Percentiles rank a stretch among this genome's conserved stretches.
phyloP scores from a whole-genome alignment of 306 rosid species.

The Cicer yamashitae region DNA sequence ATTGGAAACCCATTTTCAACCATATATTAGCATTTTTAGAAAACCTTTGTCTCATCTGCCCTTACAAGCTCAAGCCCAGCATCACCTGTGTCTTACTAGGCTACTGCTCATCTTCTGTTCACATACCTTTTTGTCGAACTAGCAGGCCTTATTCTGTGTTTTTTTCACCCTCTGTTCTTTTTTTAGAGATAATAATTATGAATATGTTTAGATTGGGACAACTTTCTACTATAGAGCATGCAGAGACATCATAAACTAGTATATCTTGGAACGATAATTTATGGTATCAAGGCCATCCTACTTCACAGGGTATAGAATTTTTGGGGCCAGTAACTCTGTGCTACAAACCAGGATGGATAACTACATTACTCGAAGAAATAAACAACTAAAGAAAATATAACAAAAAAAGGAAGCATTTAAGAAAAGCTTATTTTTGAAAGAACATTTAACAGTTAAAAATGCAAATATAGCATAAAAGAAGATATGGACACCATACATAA shows the following conservation, averaged over 20 bases:
- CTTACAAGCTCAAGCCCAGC: neutral
- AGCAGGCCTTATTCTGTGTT: neutral
- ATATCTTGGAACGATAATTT: neutral
- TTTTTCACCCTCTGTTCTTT: neutral
- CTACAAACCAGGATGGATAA: slow-evolving; percentile 9
- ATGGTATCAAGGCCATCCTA: slow-evolving; percentile 1
- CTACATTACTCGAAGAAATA: neutral
- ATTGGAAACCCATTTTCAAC: neutral
- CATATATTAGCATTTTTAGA: neutral
- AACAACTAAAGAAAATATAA: neutral
- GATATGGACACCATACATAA: slow-evolving; percentile 15
- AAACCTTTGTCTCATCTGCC: neutral
- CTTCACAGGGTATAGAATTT: neutral
- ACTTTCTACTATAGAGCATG: neutral
- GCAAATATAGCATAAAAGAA: neutral
- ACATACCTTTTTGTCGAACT: slow-evolving; percentile 13
- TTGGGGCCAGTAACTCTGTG: neutral
- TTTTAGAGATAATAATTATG: neutral
- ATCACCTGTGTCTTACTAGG: neutral
- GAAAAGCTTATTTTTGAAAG: slow-evolving; percentile 34
- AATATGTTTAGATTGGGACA: neutral
- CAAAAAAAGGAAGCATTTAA: slow-evolving; percentile 18
- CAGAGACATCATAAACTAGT: slow-evolving; percentile 3
- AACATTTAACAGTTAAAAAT: neutral
- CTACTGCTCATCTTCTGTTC: neutral